Conservation (phyloP, 1,284 basidiomycete genomes). For the Clitocybe nebularis region DNA sequence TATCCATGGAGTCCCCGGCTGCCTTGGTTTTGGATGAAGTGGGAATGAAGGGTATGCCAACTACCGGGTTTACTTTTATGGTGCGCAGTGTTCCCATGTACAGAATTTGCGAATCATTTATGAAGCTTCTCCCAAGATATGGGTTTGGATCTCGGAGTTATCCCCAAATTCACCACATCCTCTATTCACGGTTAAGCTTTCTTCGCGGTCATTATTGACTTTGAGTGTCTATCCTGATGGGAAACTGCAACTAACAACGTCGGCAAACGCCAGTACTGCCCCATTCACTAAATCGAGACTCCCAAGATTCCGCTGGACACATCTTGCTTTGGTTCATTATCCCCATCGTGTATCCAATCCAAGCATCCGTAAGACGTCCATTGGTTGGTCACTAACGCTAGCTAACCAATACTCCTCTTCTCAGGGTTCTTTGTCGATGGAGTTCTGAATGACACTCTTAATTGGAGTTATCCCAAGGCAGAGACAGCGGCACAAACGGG, state of each 20-base stretch:
- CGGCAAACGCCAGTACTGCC: constrained; percentile 33
- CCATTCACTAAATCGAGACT: constrained; percentile 45
- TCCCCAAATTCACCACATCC: constrained; percentile 39
- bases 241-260: constrained; percentile 46
- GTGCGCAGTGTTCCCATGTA: constrained; percentile 30
- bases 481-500: constrained; percentile 34
- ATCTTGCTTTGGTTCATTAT: constrained; percentile 61
- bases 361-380: constrained; percentile 49
- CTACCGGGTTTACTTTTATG: constrained; percentile 67
- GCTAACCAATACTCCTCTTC: constrained; percentile 8
- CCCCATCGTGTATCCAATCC: constrained; percentile 52
- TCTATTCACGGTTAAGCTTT: constrained; percentile 43
- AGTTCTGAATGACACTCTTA: constrained; percentile 53
- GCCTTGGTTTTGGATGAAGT: constrained; percentile 43
- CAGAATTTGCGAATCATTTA: not conserved
- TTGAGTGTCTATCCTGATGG: constrained; percentile 54
- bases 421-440: constrained; percentile 74
- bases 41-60: constrained; percentile 45
- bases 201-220: constrained; percentile 34
- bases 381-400: constrained; percentile 3
- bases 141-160: constrained; percentile 63
- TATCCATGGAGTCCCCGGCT: constrained; percentile 58
- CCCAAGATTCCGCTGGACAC: constrained; percentile 60
- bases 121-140: constrained; percentile 40
- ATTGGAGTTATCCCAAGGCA: constrained; percentile 58